Percentiles rank a stretch among this genome's conserved stretches.
These are phyloP conservation scores for Eucalyptus cladocalyx DNA, from an alignment of 345 rosid genomes.

Conservation along the genomic window DNA sequence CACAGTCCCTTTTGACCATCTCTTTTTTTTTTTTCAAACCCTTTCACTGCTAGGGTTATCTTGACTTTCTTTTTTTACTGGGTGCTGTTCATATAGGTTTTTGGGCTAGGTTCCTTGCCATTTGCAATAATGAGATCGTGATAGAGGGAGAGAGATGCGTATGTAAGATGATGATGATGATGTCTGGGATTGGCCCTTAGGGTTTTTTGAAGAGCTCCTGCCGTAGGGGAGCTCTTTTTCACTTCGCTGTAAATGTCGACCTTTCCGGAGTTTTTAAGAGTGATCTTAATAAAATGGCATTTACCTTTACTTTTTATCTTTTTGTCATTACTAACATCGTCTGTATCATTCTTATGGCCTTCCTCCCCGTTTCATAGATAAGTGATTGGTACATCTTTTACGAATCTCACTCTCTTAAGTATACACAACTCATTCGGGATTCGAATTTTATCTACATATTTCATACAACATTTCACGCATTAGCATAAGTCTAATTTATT, in stretches of 20 bases:
- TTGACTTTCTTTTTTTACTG: background rate
- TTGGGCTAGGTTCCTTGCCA: background rate
- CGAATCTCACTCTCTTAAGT: background rate
- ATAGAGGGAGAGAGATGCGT: background rate
- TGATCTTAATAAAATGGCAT: background rate
- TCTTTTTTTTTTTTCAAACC: background rate
- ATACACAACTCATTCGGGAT: background rate
- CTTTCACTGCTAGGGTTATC: background rate
- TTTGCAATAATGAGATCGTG: background rate
- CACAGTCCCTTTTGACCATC: background rate
- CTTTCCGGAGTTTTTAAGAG: background rate
- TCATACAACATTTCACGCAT: background rate
- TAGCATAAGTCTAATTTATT: background rate
- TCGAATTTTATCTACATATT: background rate
- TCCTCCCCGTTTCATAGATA: background rate
- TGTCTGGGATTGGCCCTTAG: background rate
- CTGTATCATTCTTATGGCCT: background rate
- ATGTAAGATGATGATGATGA: background rate
- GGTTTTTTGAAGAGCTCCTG: background rate
- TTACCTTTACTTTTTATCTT: background rate
- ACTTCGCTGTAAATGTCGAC: background rate
- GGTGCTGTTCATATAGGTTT: background rate
- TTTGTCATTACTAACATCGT: background rate
- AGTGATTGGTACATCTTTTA: accelerated
- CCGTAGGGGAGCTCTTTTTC: background rate